phyloP scores from a whole-genome alignment of 805 yeast species.

The Nakazawaea ishiwadae region DNA sequence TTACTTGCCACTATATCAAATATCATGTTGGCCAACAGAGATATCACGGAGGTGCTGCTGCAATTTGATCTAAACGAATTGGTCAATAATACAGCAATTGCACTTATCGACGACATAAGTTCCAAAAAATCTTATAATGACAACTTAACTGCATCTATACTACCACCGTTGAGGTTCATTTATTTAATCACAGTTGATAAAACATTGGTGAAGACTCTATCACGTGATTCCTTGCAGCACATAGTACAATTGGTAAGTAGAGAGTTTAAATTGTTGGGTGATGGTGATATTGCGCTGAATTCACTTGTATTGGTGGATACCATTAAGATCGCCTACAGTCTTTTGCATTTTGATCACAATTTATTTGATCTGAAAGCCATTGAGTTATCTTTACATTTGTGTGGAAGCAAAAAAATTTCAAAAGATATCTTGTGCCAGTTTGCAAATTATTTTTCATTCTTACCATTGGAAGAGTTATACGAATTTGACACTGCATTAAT shows the following conservation, averaged over 20 bases:
- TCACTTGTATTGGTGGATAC: conserved; percentile 3
- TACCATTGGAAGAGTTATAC: conserved; percentile 1
- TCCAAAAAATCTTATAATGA: background rate
- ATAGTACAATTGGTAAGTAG: background rate
- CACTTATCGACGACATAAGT: background rate
- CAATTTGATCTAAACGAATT: background rate
- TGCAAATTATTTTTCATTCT: conserved; percentile 9
- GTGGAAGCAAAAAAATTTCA: background rate
- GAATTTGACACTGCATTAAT: background rate
- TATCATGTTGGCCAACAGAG: conserved; percentile 2
- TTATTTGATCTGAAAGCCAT: background rate
- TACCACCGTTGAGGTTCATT: conserved; percentile 7
- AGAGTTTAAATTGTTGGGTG: background rate
- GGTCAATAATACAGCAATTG: background rate
- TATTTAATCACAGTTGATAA: conserved; percentile 9
- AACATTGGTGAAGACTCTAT: background rate
- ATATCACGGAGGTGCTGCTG: background rate
- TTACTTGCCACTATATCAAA: conserved; percentile 9
- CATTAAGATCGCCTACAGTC: conserved; percentile 7
- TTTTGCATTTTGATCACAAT: background rate
- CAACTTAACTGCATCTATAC: background rate
- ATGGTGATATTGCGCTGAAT: background rate
- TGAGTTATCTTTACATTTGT: background rate
- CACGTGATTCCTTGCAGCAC: background rate
- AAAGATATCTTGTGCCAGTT: conserved; percentile 1